Conservation (phyloP, 129 eudicot species). For the Solidago caesia region DNA sequence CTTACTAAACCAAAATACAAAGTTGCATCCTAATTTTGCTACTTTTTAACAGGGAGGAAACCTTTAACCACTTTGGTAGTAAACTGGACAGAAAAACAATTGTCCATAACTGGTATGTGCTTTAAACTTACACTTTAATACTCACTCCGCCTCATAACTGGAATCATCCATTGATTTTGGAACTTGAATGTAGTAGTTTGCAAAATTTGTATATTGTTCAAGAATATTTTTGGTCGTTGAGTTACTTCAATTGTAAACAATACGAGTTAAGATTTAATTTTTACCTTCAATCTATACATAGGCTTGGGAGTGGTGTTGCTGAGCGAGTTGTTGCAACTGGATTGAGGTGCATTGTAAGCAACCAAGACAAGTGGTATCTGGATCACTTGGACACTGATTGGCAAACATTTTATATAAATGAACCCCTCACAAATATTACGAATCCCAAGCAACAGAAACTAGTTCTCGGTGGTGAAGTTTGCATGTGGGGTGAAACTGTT, state of each 20-base stretch:
- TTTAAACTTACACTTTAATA: not conserved
- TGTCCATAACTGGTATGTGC: slow-evolving; percentile 80
- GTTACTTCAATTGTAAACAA: too few relatives aligned
- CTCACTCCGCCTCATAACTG: not conserved
- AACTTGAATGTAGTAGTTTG: not conserved
- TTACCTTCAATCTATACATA: slow-evolving; percentile 23
- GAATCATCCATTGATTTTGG: not conserved
- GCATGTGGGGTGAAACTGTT: slow-evolving; percentile 92
- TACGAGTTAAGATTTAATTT: not conserved
- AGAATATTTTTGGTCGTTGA: not conserved
- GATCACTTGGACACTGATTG: slow-evolving; percentile 75
- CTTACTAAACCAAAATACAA: not conserved
- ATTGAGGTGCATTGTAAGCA: slow-evolving; percentile 90
- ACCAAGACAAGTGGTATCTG: slow-evolving; percentile 90
- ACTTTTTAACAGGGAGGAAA: slow-evolving; percentile 73
- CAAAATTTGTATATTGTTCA: not conserved
- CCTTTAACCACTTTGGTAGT: slow-evolving; percentile 78
- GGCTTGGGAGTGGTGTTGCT: slow-evolving; percentile 95
- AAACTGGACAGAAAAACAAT: slow-evolving; percentile 76
- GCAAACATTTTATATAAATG: slow-evolving; percentile 66
- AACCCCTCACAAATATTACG: slow-evolving; percentile 77
- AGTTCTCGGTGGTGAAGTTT: slow-evolving; percentile 90
- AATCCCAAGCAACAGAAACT: slow-evolving; percentile 53
- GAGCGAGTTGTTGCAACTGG: slow-evolving; percentile 69
- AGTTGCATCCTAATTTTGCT: slow-evolving; percentile 12